Conservation (phyloP, 129 eudicot genomes). For the Cynara cardunculus region DNA sequence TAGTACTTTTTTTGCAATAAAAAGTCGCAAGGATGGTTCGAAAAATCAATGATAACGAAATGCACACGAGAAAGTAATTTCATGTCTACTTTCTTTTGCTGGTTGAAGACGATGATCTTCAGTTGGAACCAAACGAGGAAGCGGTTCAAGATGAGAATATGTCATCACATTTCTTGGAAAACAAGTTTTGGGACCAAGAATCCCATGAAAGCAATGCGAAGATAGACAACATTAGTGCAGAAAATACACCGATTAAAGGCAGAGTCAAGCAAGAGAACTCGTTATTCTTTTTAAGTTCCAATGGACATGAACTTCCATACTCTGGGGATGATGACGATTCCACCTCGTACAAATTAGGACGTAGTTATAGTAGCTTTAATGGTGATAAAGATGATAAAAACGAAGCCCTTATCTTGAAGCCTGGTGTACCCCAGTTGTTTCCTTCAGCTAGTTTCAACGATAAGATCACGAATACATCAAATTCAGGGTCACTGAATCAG, state of each 20-base stretch:
- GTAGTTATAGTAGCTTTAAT: constrained; percentile 56
- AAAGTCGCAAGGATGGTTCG: neutral
- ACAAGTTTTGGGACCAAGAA: neutral
- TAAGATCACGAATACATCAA: constrained; percentile 37
- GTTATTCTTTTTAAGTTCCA: constrained; percentile 5
- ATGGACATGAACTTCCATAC: neutral
- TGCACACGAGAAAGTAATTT: neutral
- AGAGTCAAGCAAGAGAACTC: constrained; percentile 8
- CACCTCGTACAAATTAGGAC: constrained; percentile 49
- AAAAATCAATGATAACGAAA: neutral
- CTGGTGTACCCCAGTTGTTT: constrained; percentile 48
- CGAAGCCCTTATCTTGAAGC: constrained; percentile 42
- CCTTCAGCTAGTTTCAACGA: constrained; percentile 73
- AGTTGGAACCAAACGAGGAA: constrained; percentile 43
- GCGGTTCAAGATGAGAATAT: constrained; percentile 38
- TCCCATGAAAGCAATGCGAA: constrained; percentile 3
- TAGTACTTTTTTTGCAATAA: neutral
- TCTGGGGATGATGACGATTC: constrained; percentile 15
- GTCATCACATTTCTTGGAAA: constrained; percentile 35
- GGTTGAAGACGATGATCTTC: constrained; percentile 19
- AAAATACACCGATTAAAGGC: constrained; percentile 21
- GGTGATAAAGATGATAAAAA: constrained; percentile 48
- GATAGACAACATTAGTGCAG: constrained; percentile 24
- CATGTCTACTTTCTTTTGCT: neutral
- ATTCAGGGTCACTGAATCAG: constrained; percentile 43